Conservation (phyloP, 2,329 filamentous ascomycete genomes). For the Fusarium concolor region DNA sequence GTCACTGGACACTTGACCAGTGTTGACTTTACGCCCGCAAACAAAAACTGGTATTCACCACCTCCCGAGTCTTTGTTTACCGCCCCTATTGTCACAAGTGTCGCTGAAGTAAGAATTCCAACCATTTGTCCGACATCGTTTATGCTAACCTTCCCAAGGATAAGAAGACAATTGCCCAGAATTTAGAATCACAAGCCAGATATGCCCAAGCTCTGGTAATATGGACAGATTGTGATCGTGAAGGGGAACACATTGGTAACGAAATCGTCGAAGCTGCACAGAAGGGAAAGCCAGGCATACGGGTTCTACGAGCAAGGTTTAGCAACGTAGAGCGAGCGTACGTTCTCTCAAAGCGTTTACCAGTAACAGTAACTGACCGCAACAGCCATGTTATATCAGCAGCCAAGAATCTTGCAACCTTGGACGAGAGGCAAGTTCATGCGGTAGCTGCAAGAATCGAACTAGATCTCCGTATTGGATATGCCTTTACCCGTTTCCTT, state of each 20-base stretch:
- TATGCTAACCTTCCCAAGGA: slow-evolving; percentile 62
- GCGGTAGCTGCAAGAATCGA: slow-evolving; percentile 92
- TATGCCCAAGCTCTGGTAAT: slow-evolving; percentile 84
- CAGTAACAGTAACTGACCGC: neutral
- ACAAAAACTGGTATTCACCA: slow-evolving; percentile 84
- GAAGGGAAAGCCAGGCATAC: slow-evolving; percentile 77
- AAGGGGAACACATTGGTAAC: slow-evolving; percentile 94
- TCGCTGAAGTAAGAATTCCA: slow-evolving; percentile 68
- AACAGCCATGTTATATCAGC: slow-evolving; percentile 85
- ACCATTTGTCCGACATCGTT: neutral
- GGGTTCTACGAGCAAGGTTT: slow-evolving; percentile 88
- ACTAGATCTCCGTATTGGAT: slow-evolving; percentile 91
- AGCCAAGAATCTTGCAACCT: slow-evolving; percentile 77
- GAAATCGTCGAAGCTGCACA: slow-evolving; percentile 87
- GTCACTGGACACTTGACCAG: slow-evolving; percentile 88
- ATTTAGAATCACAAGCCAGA: slow-evolving; percentile 83
- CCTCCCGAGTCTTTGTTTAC: slow-evolving; percentile 84
- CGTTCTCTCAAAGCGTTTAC: slow-evolving; percentile 47
- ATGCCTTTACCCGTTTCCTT: slow-evolving; percentile 89
- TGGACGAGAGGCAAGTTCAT: slow-evolving; percentile 88
- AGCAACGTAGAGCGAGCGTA: slow-evolving; percentile 95
- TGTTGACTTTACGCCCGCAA: slow-evolving; percentile 80
- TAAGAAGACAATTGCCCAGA: slow-evolving; percentile 83
- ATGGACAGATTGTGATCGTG: slow-evolving; percentile 98
- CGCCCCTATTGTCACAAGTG: slow-evolving; percentile 76